These are phyloP conservation scores for Colletotrichum liriopes DNA, from an alignment of 2,329 filamentous ascomycete genomes.

Conservation along the genomic window DNA sequence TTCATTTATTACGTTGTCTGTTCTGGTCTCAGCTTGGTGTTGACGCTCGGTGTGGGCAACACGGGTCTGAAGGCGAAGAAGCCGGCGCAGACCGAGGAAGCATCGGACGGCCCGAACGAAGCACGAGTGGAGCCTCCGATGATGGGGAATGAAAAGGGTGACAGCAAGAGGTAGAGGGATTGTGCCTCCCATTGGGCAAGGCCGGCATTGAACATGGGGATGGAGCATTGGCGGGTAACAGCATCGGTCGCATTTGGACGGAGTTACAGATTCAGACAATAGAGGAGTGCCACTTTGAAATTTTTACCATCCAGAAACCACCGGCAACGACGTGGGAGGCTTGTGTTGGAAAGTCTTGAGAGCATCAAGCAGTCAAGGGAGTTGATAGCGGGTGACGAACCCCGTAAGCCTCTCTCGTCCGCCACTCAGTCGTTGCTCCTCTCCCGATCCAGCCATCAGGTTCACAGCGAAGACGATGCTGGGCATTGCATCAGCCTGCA, in stretches of 20 bases:
- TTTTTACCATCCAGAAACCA: neutral
- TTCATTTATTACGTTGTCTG: slow-evolving; percentile 47
- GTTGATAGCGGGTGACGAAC: neutral
- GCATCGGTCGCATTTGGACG: neutral
- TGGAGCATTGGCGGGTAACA: too few relatives aligned
- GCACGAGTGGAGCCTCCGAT: neutral
- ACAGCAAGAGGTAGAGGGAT: too few relatives aligned
- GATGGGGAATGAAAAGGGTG: too few relatives aligned
- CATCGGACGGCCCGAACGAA: neutral
- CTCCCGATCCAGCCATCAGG: neutral
- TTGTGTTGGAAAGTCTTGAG: too few relatives aligned
- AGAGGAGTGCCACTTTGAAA: too few relatives aligned
- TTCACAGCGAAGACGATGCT: neutral
- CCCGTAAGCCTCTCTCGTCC: neutral
- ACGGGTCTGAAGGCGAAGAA: slow-evolving; percentile 45
- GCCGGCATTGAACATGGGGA: neutral
- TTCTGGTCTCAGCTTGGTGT: slow-evolving; percentile 39
- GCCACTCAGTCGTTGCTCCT: neutral
- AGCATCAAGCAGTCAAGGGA: too few relatives aligned
- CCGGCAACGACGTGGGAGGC: neutral
- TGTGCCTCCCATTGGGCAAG: neutral
- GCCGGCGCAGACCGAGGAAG: neutral
- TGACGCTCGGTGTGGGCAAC: slow-evolving; percentile 46
- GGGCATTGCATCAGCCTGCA: slow-evolving; percentile 33
- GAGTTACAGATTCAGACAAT: neutral